Evolutionary conservation across 495 filamentous ascomycete species (phyloP), one percentile per base, ranked within the genome.

Genomic region (Geoglossum glabrum): DNA sequence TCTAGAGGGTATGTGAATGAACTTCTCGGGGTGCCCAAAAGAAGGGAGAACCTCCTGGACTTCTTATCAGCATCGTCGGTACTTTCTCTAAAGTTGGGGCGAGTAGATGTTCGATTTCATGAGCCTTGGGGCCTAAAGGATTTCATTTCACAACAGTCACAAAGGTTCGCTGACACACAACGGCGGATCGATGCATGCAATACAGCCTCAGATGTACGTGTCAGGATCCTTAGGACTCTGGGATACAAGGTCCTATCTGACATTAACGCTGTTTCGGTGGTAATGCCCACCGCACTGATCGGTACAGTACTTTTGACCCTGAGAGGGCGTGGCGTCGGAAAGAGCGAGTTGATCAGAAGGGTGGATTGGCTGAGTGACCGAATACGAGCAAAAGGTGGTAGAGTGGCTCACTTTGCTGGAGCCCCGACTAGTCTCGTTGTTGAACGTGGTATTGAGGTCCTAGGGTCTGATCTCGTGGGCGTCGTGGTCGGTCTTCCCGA

Each of bases 261-360:
- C 62, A 97, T 98, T 72, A 98, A 98, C 66, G 76, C 83, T 30
- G 90, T 94, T 1, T 94, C 89, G 1, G 92, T 98, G 0, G 87
- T 96, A 57, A 98, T 98, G 92, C 92, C 92, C 3, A 95, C 92
- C 0, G 86, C 90, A 7, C 75, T 98, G 45, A 90, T 98, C 33
- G 92, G 92, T 10, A 97, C 92, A 0, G 87, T 97, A 0, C 75
- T 98, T 0, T 74, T 98, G 26, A 98, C 92, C 0, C 78, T 98
- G 0, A 79, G 92, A 63, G 92, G 92, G 0, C 82, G 92, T 45
- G 92, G 92, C 30, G 89, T 98, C 8, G 92, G 92, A 21, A 87
- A 85, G 63, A 70, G 75, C 0, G 92, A 98, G 64, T 72, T 98
- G 47, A 79, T 93, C 11, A 79, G 88, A 27, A 79, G 92, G 25